Percentiles rank a stretch among this genome's conserved stretches.
phyloP scores from a whole-genome alignment of 179 eudicot species.

The Silene vulgaris region DNA sequence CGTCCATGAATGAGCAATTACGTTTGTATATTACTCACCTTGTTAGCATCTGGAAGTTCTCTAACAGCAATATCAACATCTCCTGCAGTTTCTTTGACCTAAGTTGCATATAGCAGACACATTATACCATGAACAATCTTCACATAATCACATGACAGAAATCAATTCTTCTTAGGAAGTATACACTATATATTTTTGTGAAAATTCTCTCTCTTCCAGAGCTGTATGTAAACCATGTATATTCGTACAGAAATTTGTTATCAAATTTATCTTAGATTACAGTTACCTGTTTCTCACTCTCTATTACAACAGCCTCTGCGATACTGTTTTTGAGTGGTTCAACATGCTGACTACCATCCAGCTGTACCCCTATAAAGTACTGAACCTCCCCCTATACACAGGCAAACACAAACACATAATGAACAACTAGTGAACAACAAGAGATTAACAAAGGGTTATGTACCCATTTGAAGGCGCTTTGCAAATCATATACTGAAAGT shows the following conservation, averaged over 20 bases:
- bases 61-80: conserved; percentile 89
- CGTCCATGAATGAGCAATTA: no score
- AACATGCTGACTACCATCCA: conserved; percentile 95
- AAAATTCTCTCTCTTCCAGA: neutral
- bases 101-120: conserved; percentile 17
- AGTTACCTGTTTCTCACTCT: conserved; percentile 62
- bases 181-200: neutral
- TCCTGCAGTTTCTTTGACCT: conserved; percentile 93
- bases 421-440: neutral
- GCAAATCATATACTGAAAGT: neutral
- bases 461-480: conserved; percentile 9
- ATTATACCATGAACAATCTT: conserved; percentile 3
- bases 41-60: conserved; percentile 97
- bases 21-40: conserved; percentile 39
- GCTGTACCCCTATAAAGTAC: conserved; percentile 90
- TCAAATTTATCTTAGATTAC: neutral
- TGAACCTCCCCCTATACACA: conserved; percentile 84
- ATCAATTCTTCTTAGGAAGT: neutral
- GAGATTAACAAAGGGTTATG: neutral
- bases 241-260: neutral
- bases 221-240: neutral
- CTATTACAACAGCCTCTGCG: conserved; percentile 60
- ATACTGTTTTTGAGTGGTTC: conserved; percentile 87
- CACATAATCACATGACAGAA: neutral
- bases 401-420: conserved; percentile 15